A percentile compares a stretch with the other conserved stretches of the same genome.
Conservation (phyloP, 768 basidiomycete genomes). For the Pulveroboletus frians region DNA sequence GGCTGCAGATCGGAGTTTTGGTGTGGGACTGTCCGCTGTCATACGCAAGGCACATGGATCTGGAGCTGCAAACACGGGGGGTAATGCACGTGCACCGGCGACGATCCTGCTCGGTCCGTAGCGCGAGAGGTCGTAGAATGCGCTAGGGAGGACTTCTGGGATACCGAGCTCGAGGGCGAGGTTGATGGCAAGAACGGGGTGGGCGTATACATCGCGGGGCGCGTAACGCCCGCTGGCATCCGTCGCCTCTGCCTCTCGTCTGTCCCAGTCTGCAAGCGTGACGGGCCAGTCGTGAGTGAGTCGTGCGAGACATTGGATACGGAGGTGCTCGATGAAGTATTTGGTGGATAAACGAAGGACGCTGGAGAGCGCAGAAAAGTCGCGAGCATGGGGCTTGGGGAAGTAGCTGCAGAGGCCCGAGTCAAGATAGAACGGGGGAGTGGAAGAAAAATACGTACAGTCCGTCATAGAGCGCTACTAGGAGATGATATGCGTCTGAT, state of each 20-base stretch:
- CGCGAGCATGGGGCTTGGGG: slow-evolving; percentile 39
- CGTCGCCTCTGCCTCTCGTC: slow-evolving; percentile 52
- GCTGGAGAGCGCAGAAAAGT: slow-evolving; percentile 57
- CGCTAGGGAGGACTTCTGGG: slow-evolving; percentile 55
- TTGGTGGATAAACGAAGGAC: slow-evolving; percentile 71
- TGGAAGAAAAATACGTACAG: slow-evolving; percentile 44
- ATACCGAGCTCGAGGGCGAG: slow-evolving; percentile 63
- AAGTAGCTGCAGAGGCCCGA: slow-evolving; percentile 46
- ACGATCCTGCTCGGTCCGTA: slow-evolving; percentile 70
- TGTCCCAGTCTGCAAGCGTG: slow-evolving; percentile 65
- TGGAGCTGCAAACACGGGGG: slow-evolving; percentile 26
- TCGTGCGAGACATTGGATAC: slow-evolving; percentile 53
- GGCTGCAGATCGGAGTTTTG: background rate
- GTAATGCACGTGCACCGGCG: slow-evolving; percentile 40
- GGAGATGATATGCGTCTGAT: slow-evolving; percentile 60
- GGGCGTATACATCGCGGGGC: slow-evolving; percentile 55
- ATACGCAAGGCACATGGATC: slow-evolving; percentile 13
- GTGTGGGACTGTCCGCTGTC: background rate
- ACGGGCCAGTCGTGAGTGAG: slow-evolving; percentile 63
- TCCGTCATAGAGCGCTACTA: slow-evolving; percentile 71
- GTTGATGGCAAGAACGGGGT: slow-evolving; percentile 66
- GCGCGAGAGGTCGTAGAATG: slow-evolving; percentile 69
- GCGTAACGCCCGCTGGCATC: slow-evolving; percentile 48
- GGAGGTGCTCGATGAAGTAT: slow-evolving; percentile 68
- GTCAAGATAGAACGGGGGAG: background rate